Evolutionary conservation across 2,329 filamentous ascomycete species (phyloP).

Genomic region (Periconia digitata): DNA sequence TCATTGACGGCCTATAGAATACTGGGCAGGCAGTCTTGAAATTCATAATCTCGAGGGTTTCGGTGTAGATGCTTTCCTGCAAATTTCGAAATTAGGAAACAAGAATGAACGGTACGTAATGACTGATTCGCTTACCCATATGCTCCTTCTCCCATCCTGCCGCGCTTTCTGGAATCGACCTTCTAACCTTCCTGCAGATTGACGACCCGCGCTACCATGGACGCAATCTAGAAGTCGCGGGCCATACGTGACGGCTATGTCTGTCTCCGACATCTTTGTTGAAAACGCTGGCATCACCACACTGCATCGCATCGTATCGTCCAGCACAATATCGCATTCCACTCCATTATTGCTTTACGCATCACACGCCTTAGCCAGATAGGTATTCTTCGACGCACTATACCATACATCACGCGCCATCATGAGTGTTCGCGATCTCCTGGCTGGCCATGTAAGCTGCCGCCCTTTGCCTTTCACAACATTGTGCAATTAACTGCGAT

Average conservation of each 20-base stretch:
- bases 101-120: conserved; percentile 81
- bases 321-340: background rate
- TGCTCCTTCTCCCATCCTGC: background rate
- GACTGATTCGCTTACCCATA: background rate
- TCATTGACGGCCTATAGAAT: conserved; percentile 60
- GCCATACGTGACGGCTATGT: too few species aligned
- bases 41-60: conserved; percentile 93
- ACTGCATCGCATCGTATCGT: background rate
- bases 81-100: conserved; percentile 95
- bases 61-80: conserved; percentile 91
- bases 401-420: background rate
- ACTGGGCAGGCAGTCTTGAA: conserved; percentile 93
- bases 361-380: background rate
- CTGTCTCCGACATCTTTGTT: background rate
- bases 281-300: background rate
- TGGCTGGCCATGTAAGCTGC: background rate
- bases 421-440: background rate
- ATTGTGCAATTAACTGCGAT: background rate
- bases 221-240: conserved; percentile 45
- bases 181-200: conserved; percentile 46
- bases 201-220: conserved; percentile 59
- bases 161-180: background rate
- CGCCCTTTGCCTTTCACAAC: background rate
- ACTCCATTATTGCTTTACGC: background rate
- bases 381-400: conserved; percentile 1